Base-by-base conservation (phyloP, 2,329 filamentous ascomycete species). In the Blastomyces gilchristii region DNA sequence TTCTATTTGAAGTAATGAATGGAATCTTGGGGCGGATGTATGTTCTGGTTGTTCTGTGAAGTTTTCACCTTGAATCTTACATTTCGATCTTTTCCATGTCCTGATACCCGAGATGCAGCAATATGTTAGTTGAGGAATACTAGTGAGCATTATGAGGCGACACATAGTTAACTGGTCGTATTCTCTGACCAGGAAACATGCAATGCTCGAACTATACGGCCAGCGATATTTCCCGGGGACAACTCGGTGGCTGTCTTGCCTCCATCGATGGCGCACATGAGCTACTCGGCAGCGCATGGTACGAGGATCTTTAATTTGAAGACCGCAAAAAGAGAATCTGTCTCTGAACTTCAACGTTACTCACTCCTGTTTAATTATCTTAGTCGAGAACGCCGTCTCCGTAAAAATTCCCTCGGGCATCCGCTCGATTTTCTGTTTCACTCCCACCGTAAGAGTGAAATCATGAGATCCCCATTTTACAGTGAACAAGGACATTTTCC, bases 221-320 rank as follows among this genome's bases (percentile, higher is more conserved):
- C 1, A 70, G 77, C 1, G 81, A 83, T 63, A 68, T 80, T 2
- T 82, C 79, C 68, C 79, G 78, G 74, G 78, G 78, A n/a, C 69
- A 69, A 43, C 63, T 71, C 2, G 67, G 58, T 11, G 69, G 69
- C 12, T 68, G 65, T 52, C 62, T 70, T 0, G 69, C 69, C 47
- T 63, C 63, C 9, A 41, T 72, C 11, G 66, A 72, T 60, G 65
- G 65, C 4, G 70, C 71, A 74, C 64, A 65, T 71, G 63, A 70
- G 63, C 22, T 68, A 69, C 22, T 69, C 70, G 0, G 62, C 70
- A 8, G 70, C 65, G 9, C 69, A 73, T 65, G 66, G 69, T 67
- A 63, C 62, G 39, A 47, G 52, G 9, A 50, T n/a, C 39, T 22
- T 31, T 12, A 31, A 22, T 8, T 16, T 18, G 11, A 14, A 31